Base-by-base conservation (phyloP, 768 basidiomycete genomes). In the Amylocystis lapponica region DNA sequence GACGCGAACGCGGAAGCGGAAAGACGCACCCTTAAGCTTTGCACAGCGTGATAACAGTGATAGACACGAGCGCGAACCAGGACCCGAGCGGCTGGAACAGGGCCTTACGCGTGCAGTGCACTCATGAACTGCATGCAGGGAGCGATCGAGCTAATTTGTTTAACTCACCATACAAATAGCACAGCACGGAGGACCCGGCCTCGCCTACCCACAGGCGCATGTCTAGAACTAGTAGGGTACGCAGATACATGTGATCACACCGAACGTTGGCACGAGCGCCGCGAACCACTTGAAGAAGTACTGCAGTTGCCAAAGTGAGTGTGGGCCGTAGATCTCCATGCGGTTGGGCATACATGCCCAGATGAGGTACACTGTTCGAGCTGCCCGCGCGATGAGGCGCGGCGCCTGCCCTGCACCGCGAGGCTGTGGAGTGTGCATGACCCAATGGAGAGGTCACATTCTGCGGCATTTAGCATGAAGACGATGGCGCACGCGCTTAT, bases 51-150 rank as follows among this genome's bases (percentile, higher is more conserved):
- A 81, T 75, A 39, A 79, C 66, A 9, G 50, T 66, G 1, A 76
- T 79, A 23, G 71, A 63, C 32, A 67, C 62, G 11, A 80, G 58
- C 20, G 79, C 81, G 54, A 78, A 73, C 74, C 72, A 79, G 32
- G 74, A 74, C 19, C 78, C 75, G 61, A 69, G 80, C 20, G 78
- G 77, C 54, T 76, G 76, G 56, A 79, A 77, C n/a, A 80, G 79
- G 6, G 75, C 79, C 57, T 75, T 67, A 70, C 9, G 55, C 61
- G 39, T 67, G 65, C 54, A 74, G 64, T 0, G 76, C 75, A 27
- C 57, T 57, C 61, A 76, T 70, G 56, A 79, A 78, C 39, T 72
- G 67, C 36, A 72, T 70, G 47, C 19, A 35, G 46, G 25, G 70
- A 71, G 27, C 14, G 39, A 17, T 27, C 41, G 31, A 31, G 33